Evolutionary conservation across 441 rosid genomes (phyloP), one percentile per base, ranked within the genome.

Genomic region (Euphorbia neoarborescens): DNA sequence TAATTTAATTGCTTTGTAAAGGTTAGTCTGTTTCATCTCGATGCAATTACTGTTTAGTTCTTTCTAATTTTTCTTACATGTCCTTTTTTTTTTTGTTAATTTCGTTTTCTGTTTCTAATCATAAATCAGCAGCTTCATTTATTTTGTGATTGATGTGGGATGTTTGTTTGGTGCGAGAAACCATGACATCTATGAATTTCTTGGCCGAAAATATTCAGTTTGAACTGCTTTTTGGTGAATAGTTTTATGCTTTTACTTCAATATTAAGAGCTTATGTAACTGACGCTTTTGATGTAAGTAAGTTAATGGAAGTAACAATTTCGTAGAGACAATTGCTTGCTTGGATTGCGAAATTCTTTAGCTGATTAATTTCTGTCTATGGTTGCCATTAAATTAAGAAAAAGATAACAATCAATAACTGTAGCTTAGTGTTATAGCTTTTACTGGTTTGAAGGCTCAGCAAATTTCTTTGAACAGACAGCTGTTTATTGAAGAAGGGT

Each of bases 11-110:
- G 34, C 46, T 40, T 12, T 14, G 5, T 30, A 17, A 60, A 73
- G 79, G 81, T 77, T 25, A 53, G 76, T 73, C 38, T 38, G 14
- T 73, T 34, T 27, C 30, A 15, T 34, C 71, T 60, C 17, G 25
- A 30, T 35, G 58, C 20, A 10, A 35, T 69, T 66, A 8, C 59
- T 6, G 5, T 56, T 73, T 40, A 20, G 10, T 32, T 44, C 1
- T 35, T 20, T 6, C 5, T 34, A 44, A 28, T 59, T 67, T 48
- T 69, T 7, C 51, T 10, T 66, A 35, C 65, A 38, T 66, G 38
- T 68, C 48, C 25, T 1, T 53, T 12, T 51, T 38, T 28, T 35
- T 24, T 62, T 0, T n/a, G 66, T 25, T 51, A 10, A 20, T 50
- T 28, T 53, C 40, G 30, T 7, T 12, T 14, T 50, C 15, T 24